A percentile compares a stretch with the other conserved stretches of the same genome.
Conservation (phyloP, 2,329 filamentous ascomycete species). For the Tolypocladium cylindrosporum region DNA sequence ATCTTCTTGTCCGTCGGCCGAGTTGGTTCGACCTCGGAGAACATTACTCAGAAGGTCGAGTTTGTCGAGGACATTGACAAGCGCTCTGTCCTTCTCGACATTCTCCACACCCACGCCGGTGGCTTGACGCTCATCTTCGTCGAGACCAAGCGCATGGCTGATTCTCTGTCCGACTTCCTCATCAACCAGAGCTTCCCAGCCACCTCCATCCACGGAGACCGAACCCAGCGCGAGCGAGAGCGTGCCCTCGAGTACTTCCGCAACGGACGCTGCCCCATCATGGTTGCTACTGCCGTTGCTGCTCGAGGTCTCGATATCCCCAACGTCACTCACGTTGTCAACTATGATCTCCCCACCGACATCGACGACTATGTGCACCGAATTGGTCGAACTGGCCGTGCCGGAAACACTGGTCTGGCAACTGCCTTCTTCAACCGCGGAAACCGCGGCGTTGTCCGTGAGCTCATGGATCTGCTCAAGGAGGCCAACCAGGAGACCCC, state of each 20-base stretch:
- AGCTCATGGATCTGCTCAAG: conserved; percentile 94
- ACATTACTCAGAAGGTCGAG: conserved; percentile 98
- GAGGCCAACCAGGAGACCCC: conserved; percentile 98
- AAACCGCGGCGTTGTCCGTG: conserved; percentile 94
- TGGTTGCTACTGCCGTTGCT: conserved; percentile 94
- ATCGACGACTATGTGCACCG: conserved; percentile 99
- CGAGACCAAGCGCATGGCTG: conserved; percentile 99
- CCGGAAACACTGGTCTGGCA: conserved; percentile 95
- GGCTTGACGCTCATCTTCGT: conserved; percentile 96
- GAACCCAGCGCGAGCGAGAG: conserved; percentile 97
- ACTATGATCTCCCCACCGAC: conserved; percentile 98
- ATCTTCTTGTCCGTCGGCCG: conserved; percentile 97
- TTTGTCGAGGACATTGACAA: conserved; percentile 97
- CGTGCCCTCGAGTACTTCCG: conserved; percentile 96
- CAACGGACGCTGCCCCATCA: conserved; percentile 86
- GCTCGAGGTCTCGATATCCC: conserved; percentile 88
- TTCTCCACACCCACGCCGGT: conserved; percentile 84
- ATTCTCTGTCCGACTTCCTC: conserved; percentile 93
- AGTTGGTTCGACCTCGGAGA: conserved; percentile 98
- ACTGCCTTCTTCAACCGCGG: conserved; percentile 99
- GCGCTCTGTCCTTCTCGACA: conserved; percentile 93
- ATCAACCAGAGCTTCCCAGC: conserved; percentile 98
- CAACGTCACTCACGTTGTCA: conserved; percentile 94
- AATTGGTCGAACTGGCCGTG: conserved; percentile 99
- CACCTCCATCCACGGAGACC: conserved; percentile 96